These are phyloP conservation scores for Physcia stellaris DNA, from an alignment of 495 filamentous ascomycete genomes.

Conservation along the genomic window DNA sequence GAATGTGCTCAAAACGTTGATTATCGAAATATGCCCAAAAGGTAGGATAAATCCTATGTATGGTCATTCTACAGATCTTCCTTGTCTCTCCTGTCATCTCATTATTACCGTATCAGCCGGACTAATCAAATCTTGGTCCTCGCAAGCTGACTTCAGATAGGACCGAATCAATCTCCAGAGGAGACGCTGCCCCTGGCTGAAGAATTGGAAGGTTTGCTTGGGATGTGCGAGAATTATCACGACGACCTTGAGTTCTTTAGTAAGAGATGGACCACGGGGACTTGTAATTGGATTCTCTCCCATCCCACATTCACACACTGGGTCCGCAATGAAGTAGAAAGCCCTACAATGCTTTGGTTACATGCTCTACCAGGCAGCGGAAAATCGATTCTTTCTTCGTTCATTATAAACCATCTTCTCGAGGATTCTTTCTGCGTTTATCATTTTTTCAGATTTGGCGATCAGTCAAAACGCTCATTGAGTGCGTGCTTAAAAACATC, in stretches of 20 bases:
- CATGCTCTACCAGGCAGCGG: slow-evolving; percentile 19
- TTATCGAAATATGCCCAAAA: slow-evolving; percentile 6
- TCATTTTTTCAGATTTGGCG: slow-evolving; percentile 25
- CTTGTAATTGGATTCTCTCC: slow-evolving; percentile 21
- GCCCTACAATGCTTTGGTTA: slow-evolving; percentile 19
- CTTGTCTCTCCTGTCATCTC: neutral
- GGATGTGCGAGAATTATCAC: slow-evolving; percentile 19
- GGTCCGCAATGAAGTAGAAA: slow-evolving; percentile 12
- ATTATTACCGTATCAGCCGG: no score
- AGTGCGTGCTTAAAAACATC: slow-evolving; percentile 20
- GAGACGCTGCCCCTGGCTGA: slow-evolving; percentile 4
- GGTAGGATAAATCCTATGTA: slow-evolving; percentile 6
- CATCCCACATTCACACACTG: slow-evolving; percentile 19
- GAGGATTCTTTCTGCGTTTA: slow-evolving; percentile 16
- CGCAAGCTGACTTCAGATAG: neutral
- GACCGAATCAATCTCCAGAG: neutral
- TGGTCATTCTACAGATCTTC: neutral
- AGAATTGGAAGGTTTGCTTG: slow-evolving; percentile 15
- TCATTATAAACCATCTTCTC: slow-evolving; percentile 16
- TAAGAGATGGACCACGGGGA: slow-evolving; percentile 22
- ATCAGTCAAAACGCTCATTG: slow-evolving; percentile 18
- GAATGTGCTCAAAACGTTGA: slow-evolving; percentile 22
- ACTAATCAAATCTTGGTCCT: neutral
- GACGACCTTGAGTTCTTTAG: slow-evolving; percentile 25
- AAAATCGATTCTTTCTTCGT: slow-evolving; percentile 23